Base-by-base conservation (phyloP, 345 rosid species). In the Populus tremula region DNA sequence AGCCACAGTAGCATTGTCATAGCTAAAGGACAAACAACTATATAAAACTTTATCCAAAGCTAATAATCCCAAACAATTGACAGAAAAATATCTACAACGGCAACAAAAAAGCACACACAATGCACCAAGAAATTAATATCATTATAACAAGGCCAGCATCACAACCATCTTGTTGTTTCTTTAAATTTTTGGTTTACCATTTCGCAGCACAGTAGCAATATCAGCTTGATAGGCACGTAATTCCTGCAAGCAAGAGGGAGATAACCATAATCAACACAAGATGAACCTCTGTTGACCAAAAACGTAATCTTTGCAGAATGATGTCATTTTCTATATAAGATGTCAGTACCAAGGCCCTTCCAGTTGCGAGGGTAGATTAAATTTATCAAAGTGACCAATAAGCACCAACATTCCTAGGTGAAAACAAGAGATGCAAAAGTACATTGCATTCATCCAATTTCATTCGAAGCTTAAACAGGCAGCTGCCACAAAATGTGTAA, bases 181-280 rank as follows among this genome's bases (percentile, higher is more conserved):
- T 67, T 59, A 21, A 33, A 29, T 27, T 54, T 64, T 81, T 67
- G 36, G 38, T 68, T 82, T 92, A 94, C 99, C 99, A 91, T 93
- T 93, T 82, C 99, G 92, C 72, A 91, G 83, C 72, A 96, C 95
- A 56, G 96, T 96, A 2, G 99, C 99, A 80, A 84, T 88, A 84
- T 96, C 97, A 84, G 99, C 99, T 90, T 96, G 99, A 83, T 96
- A 96, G 73, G 99, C 99, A 65, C 98, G 98, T 76, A 96, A 75
- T 83, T 96, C 99, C 99, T 96, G 81, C 81, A 88, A 77, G 54
- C 47, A 84, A 63, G 59, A 68, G 33, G 29, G 35, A 25, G 68
- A 23, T 17, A 64, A 13, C 31, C 68, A 25, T 64, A 2, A 64
- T 64, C 31, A 64, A 64, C 68, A 62, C 33, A 62, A 62, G 16